Evolutionary conservation across 1,284 basidiomycete genomes (phyloP).

Genomic region (Melampsora abietis-canadensis): DNA sequence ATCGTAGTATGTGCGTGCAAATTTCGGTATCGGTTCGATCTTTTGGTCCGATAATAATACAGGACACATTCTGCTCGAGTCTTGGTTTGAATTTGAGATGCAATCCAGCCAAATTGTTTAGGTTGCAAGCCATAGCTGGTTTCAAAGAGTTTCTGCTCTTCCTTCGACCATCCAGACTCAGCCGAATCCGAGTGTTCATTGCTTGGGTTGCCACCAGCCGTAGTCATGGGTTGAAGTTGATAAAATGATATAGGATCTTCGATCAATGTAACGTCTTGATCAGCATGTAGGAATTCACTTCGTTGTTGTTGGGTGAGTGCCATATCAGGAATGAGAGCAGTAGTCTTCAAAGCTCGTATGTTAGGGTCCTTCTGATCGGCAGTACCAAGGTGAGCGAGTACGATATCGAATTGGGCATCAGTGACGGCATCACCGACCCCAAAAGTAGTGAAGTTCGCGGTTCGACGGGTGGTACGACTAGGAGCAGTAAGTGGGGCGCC

Average conservation of each 20-base stretch:
- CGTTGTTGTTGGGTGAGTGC: slow-evolving; percentile 22
- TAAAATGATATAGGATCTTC: slow-evolving; percentile 39
- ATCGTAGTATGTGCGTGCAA: slow-evolving; percentile 20
- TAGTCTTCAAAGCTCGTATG: slow-evolving; percentile 40
- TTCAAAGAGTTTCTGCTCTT: slow-evolving; percentile 42
- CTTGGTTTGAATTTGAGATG: slow-evolving; percentile 34
- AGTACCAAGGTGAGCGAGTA: slow-evolving; percentile 41
- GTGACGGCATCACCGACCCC: slow-evolving; percentile 42
- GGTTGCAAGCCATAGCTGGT: slow-evolving; percentile 25
- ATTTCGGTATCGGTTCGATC: slow-evolving; percentile 33
- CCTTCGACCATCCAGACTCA: slow-evolving; percentile 21
- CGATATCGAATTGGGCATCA: slow-evolving; percentile 42
- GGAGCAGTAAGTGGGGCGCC: background rate
- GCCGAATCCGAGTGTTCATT: background rate
- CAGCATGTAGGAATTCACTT: slow-evolving; percentile 3
- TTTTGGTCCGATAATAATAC: slow-evolving; percentile 44
- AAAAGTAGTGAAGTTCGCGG: slow-evolving; percentile 33
- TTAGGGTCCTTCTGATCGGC: slow-evolving; percentile 42
- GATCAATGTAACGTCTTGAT: slow-evolving; percentile 26
- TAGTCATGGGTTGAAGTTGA: background rate
- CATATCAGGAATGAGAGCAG: slow-evolving; percentile 39
- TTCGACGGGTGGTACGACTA: slow-evolving; percentile 34
- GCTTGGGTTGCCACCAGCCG: no score
- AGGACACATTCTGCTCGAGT: slow-evolving; percentile 42
- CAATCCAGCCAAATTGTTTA: slow-evolving; percentile 44